Evolutionary conservation across 2,329 filamentous ascomycete species (phyloP).

Genomic region (Colletotrichum lentis): DNA sequence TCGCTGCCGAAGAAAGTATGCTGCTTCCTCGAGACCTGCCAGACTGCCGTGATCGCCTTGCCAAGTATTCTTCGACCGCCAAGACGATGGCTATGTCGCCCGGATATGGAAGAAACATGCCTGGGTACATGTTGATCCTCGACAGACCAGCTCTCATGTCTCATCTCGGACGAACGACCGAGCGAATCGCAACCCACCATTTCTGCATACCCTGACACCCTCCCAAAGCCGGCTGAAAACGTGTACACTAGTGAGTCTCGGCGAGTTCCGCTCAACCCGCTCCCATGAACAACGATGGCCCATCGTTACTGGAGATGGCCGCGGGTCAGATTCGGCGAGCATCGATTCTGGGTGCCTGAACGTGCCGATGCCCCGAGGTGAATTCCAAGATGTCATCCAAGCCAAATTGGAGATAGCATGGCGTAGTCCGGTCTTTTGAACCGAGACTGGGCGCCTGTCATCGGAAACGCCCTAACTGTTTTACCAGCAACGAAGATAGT

Average conservation of each 20-base stretch:
- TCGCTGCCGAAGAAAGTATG: neutral
- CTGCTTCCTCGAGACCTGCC: neutral
- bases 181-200: neutral
- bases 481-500: too few relatives aligned
- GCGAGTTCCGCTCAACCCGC: neutral
- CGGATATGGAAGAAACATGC: constrained; percentile 19
- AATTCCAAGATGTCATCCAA: neutral
- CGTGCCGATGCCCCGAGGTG: neutral
- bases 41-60: neutral
- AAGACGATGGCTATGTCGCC: constrained; percentile 19
- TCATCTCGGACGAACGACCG: neutral
- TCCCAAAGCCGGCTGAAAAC: constrained; percentile 10
- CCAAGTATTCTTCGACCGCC: constrained; percentile 6
- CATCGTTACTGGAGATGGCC: neutral
- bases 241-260: neutral
- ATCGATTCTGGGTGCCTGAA: neutral
- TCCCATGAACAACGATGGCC: neutral
- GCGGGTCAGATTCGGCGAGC: neutral
- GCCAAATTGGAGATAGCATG: too few relatives aligned
- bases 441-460: too few relatives aligned
- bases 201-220: neutral
- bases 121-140: constrained; percentile 20
- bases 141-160: neutral
- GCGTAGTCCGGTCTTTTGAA: too few relatives aligned
- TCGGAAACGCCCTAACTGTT: neutral